These are phyloP conservation scores for Xerocomus nothofagi DNA, from an alignment of 1,284 basidiomycete species.

Conservation along the genomic window DNA sequence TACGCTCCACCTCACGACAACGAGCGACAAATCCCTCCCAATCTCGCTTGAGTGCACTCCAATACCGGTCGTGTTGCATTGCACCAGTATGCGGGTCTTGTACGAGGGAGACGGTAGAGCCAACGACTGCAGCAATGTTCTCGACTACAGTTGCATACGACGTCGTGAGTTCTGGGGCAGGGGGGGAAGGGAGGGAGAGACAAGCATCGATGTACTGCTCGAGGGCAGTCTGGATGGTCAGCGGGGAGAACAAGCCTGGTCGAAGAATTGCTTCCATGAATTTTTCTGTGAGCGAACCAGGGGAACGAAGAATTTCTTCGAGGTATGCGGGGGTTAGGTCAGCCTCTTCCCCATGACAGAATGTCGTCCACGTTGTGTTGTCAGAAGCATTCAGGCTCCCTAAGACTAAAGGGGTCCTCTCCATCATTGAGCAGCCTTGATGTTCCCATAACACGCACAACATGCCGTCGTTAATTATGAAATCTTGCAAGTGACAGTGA, in stretches of 20 bases:
- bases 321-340: constrained; percentile 84
- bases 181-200: constrained; percentile 61
- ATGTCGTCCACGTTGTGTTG: constrained; percentile 50
- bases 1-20: constrained; percentile 83
- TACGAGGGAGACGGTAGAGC: constrained; percentile 75
- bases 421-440: constrained; percentile 72
- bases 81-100: constrained; percentile 79
- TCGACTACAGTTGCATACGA: constrained; percentile 70
- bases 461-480: constrained; percentile 51
- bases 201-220: constrained; percentile 78
- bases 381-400: constrained; percentile 36
- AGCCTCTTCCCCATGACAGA: constrained; percentile 61
- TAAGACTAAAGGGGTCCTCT: constrained; percentile 50
- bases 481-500: constrained; percentile 75
- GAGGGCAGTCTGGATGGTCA: constrained; percentile 78
- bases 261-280: constrained; percentile 83
- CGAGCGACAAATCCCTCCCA: constrained; percentile 93
- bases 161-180: constrained; percentile 50
- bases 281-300: constrained; percentile 73
- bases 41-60: constrained; percentile 82
- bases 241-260: constrained; percentile 83
- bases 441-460: constrained; percentile 75
- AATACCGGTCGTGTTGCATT: constrained; percentile 74
- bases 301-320: constrained; percentile 73
- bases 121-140: constrained; percentile 83